Base-by-base conservation (phyloP, 352 stramenopile species). In the Globisporangium spinosum region DNA sequence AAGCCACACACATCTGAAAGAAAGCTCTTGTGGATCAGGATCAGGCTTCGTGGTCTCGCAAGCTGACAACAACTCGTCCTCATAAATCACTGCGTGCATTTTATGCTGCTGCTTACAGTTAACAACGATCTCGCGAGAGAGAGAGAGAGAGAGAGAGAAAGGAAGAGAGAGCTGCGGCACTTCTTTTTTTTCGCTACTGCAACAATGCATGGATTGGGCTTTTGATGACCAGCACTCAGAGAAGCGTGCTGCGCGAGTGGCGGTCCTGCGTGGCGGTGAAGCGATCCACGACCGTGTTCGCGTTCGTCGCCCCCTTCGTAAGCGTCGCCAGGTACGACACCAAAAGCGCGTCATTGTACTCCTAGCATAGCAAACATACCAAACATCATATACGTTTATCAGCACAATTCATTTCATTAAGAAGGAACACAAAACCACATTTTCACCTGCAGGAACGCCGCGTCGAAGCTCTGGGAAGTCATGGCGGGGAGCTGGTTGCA, bases 401-500 rank as follows among this genome's bases (percentile, higher is more conserved):
- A 58, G 57, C n/a, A 12, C n/a, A 56, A 25, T 57, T 20, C 49
- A 17, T 17, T 32, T 57, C 9, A 20, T 34, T 9, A 34, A 29
- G 32, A 47, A 49, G 12, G 13, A 32, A 61, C 17, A 29, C n/a
- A 29, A 58, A 40, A 40, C 3, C 35, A 15, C 29, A 47, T 58
- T 9, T 5, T 40, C 53, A 88, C 79, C 74, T 89, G 81, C 25
- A 85, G 71, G 60, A 94, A 96, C 25, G 82, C 76, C 32, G 76
- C 62, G 56, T 93, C 83, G 63, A 96, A 96, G 22, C 78, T 76
- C 64, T 90, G 73, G 20, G 85, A 89, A 23, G 86, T 78, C 71
- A 95, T 88, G 20, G 82, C 83, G 20, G 89, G 89, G 13, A 96
- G 75, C 59, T 94, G 82, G 68, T 95, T 91, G 70, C 85, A 94